phyloP scores from a whole-genome alignment of 345 rosid genomes.

The Carallia brachiata region DNA sequence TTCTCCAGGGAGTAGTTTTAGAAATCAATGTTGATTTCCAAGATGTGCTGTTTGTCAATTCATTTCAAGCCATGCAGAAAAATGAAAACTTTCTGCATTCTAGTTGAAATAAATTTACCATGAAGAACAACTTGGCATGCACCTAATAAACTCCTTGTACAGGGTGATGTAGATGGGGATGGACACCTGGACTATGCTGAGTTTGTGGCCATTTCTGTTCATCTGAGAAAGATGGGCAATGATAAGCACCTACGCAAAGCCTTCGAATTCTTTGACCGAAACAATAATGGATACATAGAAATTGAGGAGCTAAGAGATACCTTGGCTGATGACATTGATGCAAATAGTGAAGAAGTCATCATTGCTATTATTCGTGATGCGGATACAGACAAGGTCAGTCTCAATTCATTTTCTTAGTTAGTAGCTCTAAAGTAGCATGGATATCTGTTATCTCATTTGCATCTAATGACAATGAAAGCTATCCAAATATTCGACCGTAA shows the following conservation, averaged over 20 bases:
- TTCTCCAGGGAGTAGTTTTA: neutral
- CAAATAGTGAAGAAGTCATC: conserved; percentile 23
- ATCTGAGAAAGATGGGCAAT: conserved; percentile 30
- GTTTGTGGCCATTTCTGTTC: conserved; percentile 30
- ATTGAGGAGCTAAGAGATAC: conserved; percentile 28
- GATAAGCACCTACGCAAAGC: conserved; percentile 36
- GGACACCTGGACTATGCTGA: conserved; percentile 32
- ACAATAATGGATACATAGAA: conserved; percentile 32
- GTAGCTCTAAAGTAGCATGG: neutral
- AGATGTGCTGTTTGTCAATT: neutral
- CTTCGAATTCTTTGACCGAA: conserved; percentile 29
- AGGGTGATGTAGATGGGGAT: conserved; percentile 35
- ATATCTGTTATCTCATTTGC: neutral
- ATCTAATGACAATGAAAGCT: neutral
- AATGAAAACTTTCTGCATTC: neutral
- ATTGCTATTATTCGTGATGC: conserved; percentile 28
- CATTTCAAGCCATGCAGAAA: neutral
- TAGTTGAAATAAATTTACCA: too few species aligned
- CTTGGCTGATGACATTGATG: conserved; percentile 28
- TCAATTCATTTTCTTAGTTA: neutral
- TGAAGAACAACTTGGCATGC: too few species aligned
- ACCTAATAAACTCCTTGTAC: neutral
- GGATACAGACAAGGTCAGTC: conserved; percentile 32
- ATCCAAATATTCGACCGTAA: neutral
- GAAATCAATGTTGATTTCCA: too few species aligned